These are phyloP conservation scores for Venustampulla echinocandica DNA, from an alignment of 495 filamentous ascomycete species.

Conservation along the genomic window DNA sequence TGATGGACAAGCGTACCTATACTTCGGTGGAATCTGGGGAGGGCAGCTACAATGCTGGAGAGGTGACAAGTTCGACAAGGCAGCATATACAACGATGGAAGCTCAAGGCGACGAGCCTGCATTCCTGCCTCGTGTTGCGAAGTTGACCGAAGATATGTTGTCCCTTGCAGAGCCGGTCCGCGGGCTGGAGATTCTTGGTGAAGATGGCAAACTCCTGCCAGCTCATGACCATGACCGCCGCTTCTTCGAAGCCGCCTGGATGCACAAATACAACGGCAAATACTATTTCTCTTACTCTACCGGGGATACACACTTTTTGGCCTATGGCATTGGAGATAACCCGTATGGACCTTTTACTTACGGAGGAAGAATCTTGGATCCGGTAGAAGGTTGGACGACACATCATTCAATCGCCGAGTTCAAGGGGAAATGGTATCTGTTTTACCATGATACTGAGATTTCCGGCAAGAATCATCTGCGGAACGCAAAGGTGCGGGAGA, in stretches of 20 bases:
- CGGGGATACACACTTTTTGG: slow-evolving; percentile 64
- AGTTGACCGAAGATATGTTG: slow-evolving; percentile 53
- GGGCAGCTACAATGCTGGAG: slow-evolving; percentile 53
- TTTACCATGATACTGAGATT: slow-evolving; percentile 63
- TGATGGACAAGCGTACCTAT: slow-evolving; percentile 50
- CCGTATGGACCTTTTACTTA: slow-evolving; percentile 66
- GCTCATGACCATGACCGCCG: slow-evolving; percentile 61
- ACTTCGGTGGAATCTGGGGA: slow-evolving; percentile 64
- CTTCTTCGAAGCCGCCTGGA: slow-evolving; percentile 76
- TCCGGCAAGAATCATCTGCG: slow-evolving; percentile 54
- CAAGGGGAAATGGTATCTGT: slow-evolving; percentile 58
- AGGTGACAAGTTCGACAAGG: slow-evolving; percentile 37
- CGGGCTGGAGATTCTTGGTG: slow-evolving; percentile 32
- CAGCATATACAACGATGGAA: slow-evolving; percentile 17
- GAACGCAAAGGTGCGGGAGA: slow-evolving; percentile 62
- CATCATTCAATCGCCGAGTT: slow-evolving; percentile 73
- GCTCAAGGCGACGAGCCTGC: slow-evolving; percentile 28
- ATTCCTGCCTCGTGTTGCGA: slow-evolving; percentile 52
- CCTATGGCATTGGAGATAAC: slow-evolving; percentile 50
- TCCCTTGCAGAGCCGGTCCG: slow-evolving; percentile 16
- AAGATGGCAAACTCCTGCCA: slow-evolving; percentile 45
- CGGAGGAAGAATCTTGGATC: slow-evolving; percentile 59
- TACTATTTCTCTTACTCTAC: slow-evolving; percentile 76
- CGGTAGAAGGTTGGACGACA: slow-evolving; percentile 70
- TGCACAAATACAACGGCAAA: slow-evolving; percentile 53